Evolutionary conservation across 1,284 basidiomycete genomes (phyloP).

Genomic region (Fomes fomentarius): DNA sequence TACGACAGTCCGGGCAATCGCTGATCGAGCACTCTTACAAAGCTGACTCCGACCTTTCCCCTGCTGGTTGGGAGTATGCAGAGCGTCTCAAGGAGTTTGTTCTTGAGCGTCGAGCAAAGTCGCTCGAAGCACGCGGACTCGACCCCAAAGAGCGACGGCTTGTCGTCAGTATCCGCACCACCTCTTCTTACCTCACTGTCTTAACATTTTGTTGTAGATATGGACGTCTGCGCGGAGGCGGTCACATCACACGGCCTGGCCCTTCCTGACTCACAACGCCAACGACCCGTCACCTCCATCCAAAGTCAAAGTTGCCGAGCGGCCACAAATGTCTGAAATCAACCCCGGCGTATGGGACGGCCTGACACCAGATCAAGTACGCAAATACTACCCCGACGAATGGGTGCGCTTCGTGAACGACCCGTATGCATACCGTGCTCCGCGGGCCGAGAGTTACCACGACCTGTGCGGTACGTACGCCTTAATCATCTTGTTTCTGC

Average conservation of each 20-base stretch:
- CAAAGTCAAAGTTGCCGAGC: slow-evolving; percentile 87
- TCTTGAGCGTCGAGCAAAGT: slow-evolving; percentile 71
- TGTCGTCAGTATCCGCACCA: slow-evolving; percentile 55
- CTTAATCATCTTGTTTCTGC: neutral
- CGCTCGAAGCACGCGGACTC: slow-evolving; percentile 68
- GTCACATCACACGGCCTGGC: slow-evolving; percentile 95
- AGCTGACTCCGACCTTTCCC: slow-evolving; percentile 95
- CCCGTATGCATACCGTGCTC: slow-evolving; percentile 92
- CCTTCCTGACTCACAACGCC: slow-evolving; percentile 65
- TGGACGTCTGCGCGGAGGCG: slow-evolving; percentile 96
- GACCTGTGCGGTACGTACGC: slow-evolving; percentile 69
- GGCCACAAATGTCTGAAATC: slow-evolving; percentile 96
- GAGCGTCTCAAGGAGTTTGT: slow-evolving; percentile 87
- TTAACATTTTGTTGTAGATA: slow-evolving; percentile 56
- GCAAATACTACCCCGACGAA: slow-evolving; percentile 90
- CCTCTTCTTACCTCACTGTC: neutral
- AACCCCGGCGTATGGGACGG: slow-evolving; percentile 98
- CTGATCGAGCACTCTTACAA: slow-evolving; percentile 99
- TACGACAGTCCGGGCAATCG: slow-evolving; percentile 83
- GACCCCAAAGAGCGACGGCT: slow-evolving; percentile 69
- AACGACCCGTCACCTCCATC: slow-evolving; percentile 30
- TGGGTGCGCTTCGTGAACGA: slow-evolving; percentile 93
- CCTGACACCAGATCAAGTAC: slow-evolving; percentile 87
- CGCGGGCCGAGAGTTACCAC: slow-evolving; percentile 94
- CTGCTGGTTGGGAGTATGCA: slow-evolving; percentile 94